Base-by-base conservation (phyloP, 192 early-diverging fungal genomes). In the Mortierella alpina region DNA sequence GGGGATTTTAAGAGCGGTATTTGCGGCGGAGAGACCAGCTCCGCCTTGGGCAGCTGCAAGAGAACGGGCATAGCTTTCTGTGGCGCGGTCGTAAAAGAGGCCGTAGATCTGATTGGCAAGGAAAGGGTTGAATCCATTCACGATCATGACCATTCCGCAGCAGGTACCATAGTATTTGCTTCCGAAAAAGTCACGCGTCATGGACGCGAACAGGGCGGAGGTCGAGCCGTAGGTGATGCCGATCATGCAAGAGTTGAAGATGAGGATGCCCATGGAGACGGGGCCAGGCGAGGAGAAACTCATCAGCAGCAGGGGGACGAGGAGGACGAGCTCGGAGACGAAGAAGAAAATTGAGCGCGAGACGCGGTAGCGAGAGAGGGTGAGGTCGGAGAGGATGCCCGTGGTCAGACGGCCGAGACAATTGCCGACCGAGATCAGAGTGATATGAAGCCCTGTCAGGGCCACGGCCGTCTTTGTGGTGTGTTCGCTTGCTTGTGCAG, bases 321-420 rank as follows among this genome's bases (percentile, higher is more conserved):
- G 54, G 44, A 80, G 72, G 47, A 80, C 23, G 53, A 72, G 20
- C 51, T 80, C 65, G 22, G 77, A 80, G 15, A 44, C 59, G 59
- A 80, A 72, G 59, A 80, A 80, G 55, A 80, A 80, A 55, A 80
- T 67, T 6, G 77, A 80, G 53, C 77, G 70, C n/a, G 77, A 80
- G 54, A 80, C 72, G 22, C 77, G 69, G 49, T 80, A 67, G 41
- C 70, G 77, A 44, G 61, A 42, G 44, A 80, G 72, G 55, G 72
- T 66, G 70, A 70, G 72, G 63, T 80, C 77, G 0, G 77, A 80
- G 47, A 80, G 44, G 47, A 80, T 68, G 15, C 77, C 77, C 18
- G 76, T 72, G 40, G 69, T 59, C 4, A 80, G 59, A 80, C 76
- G 76, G 31, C 76, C 76, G 4, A 80, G 31, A 52, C 76, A 80